Evolutionary conservation across 1,139 yeast genomes (phyloP), one percentile per base, ranked within the genome.

Genomic region (Saccharomyces pastorianus): DNA sequence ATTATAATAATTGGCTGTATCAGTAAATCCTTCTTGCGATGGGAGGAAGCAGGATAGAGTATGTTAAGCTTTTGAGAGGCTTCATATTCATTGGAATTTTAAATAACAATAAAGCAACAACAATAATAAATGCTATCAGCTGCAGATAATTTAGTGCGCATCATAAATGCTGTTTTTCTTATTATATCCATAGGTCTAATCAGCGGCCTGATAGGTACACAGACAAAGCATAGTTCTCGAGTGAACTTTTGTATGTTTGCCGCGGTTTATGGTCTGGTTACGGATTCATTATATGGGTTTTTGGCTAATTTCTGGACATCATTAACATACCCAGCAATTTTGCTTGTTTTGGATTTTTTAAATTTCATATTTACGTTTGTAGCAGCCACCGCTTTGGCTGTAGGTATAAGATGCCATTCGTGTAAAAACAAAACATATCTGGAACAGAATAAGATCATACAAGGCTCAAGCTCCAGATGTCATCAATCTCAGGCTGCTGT

Each of bases 301-400:
- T 73, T 81, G 55, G 96, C 97, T 52, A 84, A 82, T 76, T 83
- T 91, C 65, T 69, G 88, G 64, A 83, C 84, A 58, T 82, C 85
- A 61, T 78, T 91, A 60, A 96, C 96, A 51, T 88, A 95, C 85
- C 98, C 98, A 63, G 73, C 88, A 56, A 72, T 90, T 61, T 74
- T 88, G 70, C 82, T 85, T 56, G 65, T 76, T 55, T 75, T 88
- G 68, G 99, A 93, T 79, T 84, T 89, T 74, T 77, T 93, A 73
- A 89, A 90, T 81, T 76, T 84, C 68, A 87, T 91, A 62, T 91
- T 93, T 82, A 84, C 96, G 57, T 88, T 93, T 74, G 84, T 98
- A 55, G 98, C 88, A 63, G 98, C 93, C 62, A 83, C 96, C 56
- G 96, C 96, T 53, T 76, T 93, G 71, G 98, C 97, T 55, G 95